Conservation (phyloP, 805 yeast species). For the Schwanniomyces polymorphus region DNA sequence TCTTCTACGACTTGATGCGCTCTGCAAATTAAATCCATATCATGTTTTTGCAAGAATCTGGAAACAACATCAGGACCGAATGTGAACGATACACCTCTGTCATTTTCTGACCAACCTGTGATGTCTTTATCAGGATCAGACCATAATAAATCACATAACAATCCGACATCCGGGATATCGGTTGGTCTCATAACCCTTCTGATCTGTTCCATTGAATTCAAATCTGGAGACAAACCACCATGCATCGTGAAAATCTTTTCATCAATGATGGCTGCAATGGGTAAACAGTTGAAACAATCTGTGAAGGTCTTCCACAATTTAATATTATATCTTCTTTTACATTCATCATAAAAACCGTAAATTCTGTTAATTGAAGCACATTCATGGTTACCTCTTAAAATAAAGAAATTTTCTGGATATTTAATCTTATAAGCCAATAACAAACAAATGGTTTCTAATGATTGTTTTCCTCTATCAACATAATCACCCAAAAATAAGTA, state of each 20-base stretch:
- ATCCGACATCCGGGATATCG: slow-evolving; percentile 97
- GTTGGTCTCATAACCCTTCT: slow-evolving; percentile 99
- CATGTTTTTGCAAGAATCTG: slow-evolving; percentile 93
- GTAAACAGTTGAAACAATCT: slow-evolving; percentile 97
- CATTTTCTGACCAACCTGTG: slow-evolving; percentile 98
- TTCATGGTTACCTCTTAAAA: slow-evolving; percentile 97
- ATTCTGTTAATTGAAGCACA: slow-evolving; percentile 97
- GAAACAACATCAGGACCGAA: slow-evolving; percentile 99
- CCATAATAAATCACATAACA: slow-evolving; percentile 95
- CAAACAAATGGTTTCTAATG: slow-evolving; percentile 92
- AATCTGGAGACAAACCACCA: slow-evolving; percentile 97
- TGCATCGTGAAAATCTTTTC: slow-evolving; percentile 99
- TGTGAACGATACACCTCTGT: slow-evolving; percentile 98
- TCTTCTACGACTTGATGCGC: slow-evolving; percentile 99
- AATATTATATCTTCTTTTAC: slow-evolving; percentile 96
- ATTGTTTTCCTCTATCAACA: slow-evolving; percentile 98
- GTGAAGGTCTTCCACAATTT: slow-evolving; percentile 98
- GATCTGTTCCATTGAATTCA: slow-evolving; percentile 97
- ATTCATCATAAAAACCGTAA: slow-evolving; percentile 97
- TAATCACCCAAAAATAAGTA: slow-evolving; percentile 95
- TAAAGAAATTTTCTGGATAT: slow-evolving; percentile 97
- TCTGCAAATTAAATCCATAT: slow-evolving; percentile 96
- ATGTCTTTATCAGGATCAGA: slow-evolving; percentile 98
- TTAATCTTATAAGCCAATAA: slow-evolving; percentile 94
- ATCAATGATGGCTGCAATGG: slow-evolving; percentile 97